These are phyloP conservation scores for Aspergillus fijiensis DNA, from an alignment of 2,329 filamentous ascomycete species.

Conservation along the genomic window DNA sequence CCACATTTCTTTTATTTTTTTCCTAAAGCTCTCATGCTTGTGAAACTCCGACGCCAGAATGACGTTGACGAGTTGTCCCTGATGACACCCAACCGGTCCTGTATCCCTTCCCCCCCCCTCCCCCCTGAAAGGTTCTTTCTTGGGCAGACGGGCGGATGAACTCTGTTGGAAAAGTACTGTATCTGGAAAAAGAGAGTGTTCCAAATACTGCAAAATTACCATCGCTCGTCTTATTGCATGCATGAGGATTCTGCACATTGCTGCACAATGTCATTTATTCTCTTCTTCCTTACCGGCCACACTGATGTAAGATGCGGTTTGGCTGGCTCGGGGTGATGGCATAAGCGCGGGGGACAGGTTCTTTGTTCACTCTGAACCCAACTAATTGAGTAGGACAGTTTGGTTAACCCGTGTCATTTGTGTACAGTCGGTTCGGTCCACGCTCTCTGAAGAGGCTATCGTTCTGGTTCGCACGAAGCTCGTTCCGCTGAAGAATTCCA, in stretches of 20 bases:
- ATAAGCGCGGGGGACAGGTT: background rate
- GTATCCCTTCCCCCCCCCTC: background rate
- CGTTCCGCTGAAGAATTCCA: too few species aligned
- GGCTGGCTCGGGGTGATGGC: background rate
- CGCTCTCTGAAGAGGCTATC: background rate
- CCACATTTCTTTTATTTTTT: background rate
- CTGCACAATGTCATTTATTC: background rate
- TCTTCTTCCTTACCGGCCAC: background rate
- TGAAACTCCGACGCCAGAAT: constrained; percentile 20
- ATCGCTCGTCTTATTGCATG: background rate
- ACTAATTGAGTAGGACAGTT: background rate
- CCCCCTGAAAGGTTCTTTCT: background rate
- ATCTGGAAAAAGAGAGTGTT: too few species aligned
- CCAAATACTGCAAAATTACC: too few species aligned
- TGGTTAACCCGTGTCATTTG: too few species aligned
- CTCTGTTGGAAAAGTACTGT: too few species aligned
- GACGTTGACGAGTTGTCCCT: constrained; percentile 18
- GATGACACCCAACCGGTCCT: constrained; percentile 12
- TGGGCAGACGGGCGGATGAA: background rate
- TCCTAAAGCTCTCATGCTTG: background rate
- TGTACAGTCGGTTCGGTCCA: background rate
- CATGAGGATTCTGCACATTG: background rate
- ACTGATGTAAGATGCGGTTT: background rate
- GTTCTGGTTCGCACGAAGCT: too few species aligned
- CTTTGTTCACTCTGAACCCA: background rate